Evolutionary conservation across 1,284 basidiomycete species (phyloP), one percentile per base, ranked within the genome.

Genomic region (Laetiporus sulphureus): DNA sequence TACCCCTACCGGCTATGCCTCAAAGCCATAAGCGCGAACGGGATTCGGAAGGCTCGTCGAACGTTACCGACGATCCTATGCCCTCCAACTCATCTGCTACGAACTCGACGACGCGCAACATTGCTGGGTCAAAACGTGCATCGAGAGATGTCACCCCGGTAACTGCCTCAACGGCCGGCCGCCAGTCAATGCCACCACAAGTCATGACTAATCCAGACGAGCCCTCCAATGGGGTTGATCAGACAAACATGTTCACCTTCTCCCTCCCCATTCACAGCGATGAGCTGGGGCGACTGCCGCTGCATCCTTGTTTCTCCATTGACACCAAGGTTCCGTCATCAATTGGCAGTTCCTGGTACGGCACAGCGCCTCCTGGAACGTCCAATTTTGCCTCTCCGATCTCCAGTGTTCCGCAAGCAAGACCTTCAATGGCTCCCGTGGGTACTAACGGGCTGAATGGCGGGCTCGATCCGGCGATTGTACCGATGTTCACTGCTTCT

Each of bases 1-100:
- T 84, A 2, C 79, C 80, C 0, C 62, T 84, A 1, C 76, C 79
- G 38, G 51, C 69, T 1, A 74, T 67, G 31, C 71, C 73, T 2
- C 52, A 65, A 0, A 68, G 56, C 42, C 71, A 75, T 47, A 85
- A 85, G 48, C 77, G 82, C 13, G 78, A 77, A 25, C 67, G 80
- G 22, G 77, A 77, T 42, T 61, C 69, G n/a, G n/a, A n/a, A n/a
- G n/a, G n/a, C 15, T 11, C 38, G 11, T 43, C 41, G 11, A 46
- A 35, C 21, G 38, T 35, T 33, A 36, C 22, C 39, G 31, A 5
- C 23, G 33, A 16, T 16, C 36, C 32, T n/a, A 5, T 35, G n/a
- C 16, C 19, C n/a, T n/a, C n/a, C n/a, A n/a, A n/a, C n/a, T n/a
- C n/a, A n/a, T 21, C 20, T 12, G 39, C 16, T 21, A 22, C 21